Evolutionary conservation across 1,139 yeast species (phyloP).

Genomic region (Zygoascus sp.): DNA sequence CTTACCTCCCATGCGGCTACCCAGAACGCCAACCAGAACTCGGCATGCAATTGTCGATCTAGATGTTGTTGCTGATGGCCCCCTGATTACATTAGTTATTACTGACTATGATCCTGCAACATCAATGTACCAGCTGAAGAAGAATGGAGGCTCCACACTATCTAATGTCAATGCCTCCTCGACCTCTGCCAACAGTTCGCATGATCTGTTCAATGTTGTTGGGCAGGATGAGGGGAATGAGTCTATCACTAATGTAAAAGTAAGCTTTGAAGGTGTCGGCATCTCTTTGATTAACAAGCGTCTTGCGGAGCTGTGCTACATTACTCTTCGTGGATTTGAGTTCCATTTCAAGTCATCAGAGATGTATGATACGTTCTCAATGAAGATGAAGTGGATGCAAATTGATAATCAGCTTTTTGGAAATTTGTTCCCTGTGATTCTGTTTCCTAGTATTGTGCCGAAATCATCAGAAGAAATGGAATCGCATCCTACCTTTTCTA

Average conservation of each 20-base stretch:
- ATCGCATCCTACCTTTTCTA: slow-evolving; percentile 85
- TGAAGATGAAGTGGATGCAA: slow-evolving; percentile 91
- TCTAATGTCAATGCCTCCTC: slow-evolving; percentile 13
- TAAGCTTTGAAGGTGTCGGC: slow-evolving; percentile 83
- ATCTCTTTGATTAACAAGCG: slow-evolving; percentile 72
- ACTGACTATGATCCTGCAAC: slow-evolving; percentile 75
- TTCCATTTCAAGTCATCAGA: slow-evolving; percentile 79
- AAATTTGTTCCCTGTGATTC: slow-evolving; percentile 77
- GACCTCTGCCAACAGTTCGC: slow-evolving; percentile 18
- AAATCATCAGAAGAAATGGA: slow-evolving; percentile 80
- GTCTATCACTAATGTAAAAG: slow-evolving; percentile 45
- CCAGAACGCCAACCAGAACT: slow-evolving; percentile 38
- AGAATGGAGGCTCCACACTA: slow-evolving; percentile 11
- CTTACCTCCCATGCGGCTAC: slow-evolving; percentile 76
- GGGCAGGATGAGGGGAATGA: slow-evolving; percentile 61
- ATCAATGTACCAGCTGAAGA: slow-evolving; percentile 58
- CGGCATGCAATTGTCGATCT: slow-evolving; percentile 57
- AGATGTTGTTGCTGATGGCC: slow-evolving; percentile 95
- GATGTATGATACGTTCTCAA: slow-evolving; percentile 69
- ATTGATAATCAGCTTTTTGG: slow-evolving; percentile 89
- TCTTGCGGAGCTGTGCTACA: slow-evolving; percentile 73
- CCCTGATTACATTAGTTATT: slow-evolving; percentile 81
- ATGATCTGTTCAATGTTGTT: slow-evolving; percentile 56
- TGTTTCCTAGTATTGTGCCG: slow-evolving; percentile 91
- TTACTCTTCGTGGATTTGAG: slow-evolving; percentile 77